These are phyloP conservation scores for Neospora caninum DNA, from an alignment of 169 alveolate genomes.

Conservation along the genomic window DNA sequence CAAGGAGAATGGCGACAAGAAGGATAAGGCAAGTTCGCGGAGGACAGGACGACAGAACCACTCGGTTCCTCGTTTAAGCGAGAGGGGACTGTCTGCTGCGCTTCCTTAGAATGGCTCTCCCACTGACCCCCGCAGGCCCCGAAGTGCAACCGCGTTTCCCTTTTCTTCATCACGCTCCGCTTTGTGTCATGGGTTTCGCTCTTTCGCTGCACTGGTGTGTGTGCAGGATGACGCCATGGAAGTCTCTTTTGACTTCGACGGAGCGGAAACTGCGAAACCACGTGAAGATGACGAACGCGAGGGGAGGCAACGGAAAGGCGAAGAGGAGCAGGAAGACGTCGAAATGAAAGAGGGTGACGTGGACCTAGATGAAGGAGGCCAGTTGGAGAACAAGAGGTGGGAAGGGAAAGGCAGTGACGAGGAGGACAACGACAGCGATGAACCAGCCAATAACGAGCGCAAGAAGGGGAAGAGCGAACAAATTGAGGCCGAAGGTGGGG, in stretches of 20 bases:
- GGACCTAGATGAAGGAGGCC: conserved; percentile 65
- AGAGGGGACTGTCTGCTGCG: too few species aligned
- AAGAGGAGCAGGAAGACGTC: conserved; percentile 3
- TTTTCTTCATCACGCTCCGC: not conserved
- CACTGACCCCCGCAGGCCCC: too few species aligned
- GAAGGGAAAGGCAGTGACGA: conserved; percentile 33
- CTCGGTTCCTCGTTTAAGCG: too few species aligned
- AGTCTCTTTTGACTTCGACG: conserved; percentile 66
- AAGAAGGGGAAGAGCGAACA: conserved; percentile 5
- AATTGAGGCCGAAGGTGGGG: not conserved
- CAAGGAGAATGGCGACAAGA: not conserved
- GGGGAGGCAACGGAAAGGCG: conserved; percentile 35
- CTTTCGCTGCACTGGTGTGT: not conserved
- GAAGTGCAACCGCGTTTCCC: too few species aligned
- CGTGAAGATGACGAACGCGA: conserved; percentile 18
- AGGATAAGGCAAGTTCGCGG: not conserved
- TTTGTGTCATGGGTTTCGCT: too few species aligned
- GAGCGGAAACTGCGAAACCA: conserved; percentile 30
- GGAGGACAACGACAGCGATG: not conserved
- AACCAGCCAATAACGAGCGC: not conserved
- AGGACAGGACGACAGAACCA: too few species aligned
- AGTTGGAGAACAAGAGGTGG: conserved; percentile 60
- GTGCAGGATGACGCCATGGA: conserved; percentile 65
- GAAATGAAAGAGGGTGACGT: conserved; percentile 57
- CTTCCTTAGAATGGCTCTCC: too few species aligned